phyloP scores from a whole-genome alignment of 2,329 filamentous ascomycete genomes.

The Colletotrichum cordylinicola region DNA sequence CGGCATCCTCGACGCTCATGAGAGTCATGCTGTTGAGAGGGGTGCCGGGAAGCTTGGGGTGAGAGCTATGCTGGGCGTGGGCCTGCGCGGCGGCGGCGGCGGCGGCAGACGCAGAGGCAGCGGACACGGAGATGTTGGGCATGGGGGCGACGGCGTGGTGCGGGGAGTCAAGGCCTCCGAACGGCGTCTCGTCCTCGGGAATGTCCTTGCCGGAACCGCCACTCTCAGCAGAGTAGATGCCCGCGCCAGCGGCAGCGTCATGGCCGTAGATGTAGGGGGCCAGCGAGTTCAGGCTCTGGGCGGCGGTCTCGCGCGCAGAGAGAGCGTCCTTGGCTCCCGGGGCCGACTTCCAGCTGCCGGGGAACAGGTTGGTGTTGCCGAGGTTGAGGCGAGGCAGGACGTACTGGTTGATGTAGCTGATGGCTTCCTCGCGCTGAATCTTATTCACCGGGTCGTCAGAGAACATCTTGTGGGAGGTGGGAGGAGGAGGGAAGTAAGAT shows the following conservation, averaged over 20 bases:
- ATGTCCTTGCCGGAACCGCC: slow-evolving; percentile 23
- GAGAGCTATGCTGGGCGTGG: not conserved
- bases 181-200: slow-evolving; percentile 25
- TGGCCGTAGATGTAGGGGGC: slow-evolving; percentile 63
- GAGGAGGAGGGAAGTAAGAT: slow-evolving; percentile 61
- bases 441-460: slow-evolving; percentile 66
- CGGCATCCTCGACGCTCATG: slow-evolving; percentile 69
- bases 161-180: slow-evolving; percentile 21
- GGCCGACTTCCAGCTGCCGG: slow-evolving; percentile 35
- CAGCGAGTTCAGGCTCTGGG: slow-evolving; percentile 58
- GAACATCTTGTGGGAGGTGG: slow-evolving; percentile 42
- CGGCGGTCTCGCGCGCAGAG: slow-evolving; percentile 49
- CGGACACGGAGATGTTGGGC: not conserved
- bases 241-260: slow-evolving; percentile 48
- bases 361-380: slow-evolving; percentile 50
- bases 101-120: not conserved
- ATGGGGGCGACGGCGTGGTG: slow-evolving; percentile 6
- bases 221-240: slow-evolving; percentile 39
- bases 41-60: slow-evolving; percentile 22
- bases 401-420: slow-evolving; percentile 74
- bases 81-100: slow-evolving; percentile 3
- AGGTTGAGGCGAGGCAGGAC: slow-evolving; percentile 66
- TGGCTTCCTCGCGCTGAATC: slow-evolving; percentile 70
- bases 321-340: slow-evolving; percentile 38
- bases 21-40: slow-evolving; percentile 57